Percentiles rank a stretch among this genome's conserved stretches.
Conservation (phyloP, 192 early-diverging fungal species). For the Polychytrium aggregatum region DNA sequence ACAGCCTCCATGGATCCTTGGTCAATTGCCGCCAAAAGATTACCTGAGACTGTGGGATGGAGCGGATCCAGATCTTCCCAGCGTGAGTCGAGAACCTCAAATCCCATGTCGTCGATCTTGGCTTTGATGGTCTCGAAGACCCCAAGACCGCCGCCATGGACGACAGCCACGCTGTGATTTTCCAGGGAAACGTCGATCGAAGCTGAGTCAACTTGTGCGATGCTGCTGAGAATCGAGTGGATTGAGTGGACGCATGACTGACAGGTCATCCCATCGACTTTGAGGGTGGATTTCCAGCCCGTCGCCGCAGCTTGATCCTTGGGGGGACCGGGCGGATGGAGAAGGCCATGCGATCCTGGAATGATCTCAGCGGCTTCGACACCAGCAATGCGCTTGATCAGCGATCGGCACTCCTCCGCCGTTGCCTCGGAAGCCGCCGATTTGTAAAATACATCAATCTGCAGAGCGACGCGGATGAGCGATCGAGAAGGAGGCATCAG, state of each 20-base stretch:
- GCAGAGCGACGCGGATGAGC: too few species aligned
- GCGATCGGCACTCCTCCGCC: too few species aligned
- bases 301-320: background rate
- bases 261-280: constrained; percentile 77
- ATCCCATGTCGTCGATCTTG: constrained; percentile 64
- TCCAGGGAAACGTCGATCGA: constrained; percentile 60
- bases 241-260: constrained; percentile 70
- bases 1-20: too few species aligned
- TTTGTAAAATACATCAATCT: too few species aligned
- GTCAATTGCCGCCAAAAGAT: too few species aligned
- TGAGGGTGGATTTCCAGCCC: constrained; percentile 26
- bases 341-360: too few species aligned
- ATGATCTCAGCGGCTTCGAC: too few species aligned
- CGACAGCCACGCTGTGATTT: constrained; percentile 45
- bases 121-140: constrained; percentile 25
- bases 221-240: constrained; percentile 28
- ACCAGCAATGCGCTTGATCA: too few species aligned
- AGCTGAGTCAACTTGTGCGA: constrained; percentile 38
- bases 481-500: too few species aligned
- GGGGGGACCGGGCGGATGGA: background rate
- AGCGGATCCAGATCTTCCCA: too few species aligned
- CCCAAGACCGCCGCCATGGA: constrained; percentile 19
- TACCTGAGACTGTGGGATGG: too few species aligned
- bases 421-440: too few species aligned
- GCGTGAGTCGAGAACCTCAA: constrained; percentile 36